phyloP scores from a whole-genome alignment of 495 filamentous ascomycete species.

The Polyplosphaeria fusca region DNA sequence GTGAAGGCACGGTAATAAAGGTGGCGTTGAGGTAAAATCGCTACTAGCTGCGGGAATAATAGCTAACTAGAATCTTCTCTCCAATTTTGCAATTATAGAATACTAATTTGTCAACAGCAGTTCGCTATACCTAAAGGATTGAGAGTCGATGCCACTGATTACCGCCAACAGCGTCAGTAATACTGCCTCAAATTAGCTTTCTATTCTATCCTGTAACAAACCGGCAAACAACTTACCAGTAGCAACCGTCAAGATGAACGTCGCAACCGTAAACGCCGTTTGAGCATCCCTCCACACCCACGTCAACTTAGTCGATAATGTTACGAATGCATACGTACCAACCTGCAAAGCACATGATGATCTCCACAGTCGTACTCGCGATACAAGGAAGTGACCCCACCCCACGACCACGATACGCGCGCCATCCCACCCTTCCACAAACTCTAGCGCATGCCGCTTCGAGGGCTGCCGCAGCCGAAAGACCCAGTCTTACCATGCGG shows the following conservation, averaged over 20 bases:
- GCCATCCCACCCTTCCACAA: not conserved
- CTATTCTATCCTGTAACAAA: not conserved
- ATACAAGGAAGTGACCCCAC: not conserved
- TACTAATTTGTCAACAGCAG: not conserved
- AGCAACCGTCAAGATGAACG: not conserved
- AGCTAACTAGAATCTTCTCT: not conserved
- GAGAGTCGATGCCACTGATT: not conserved
- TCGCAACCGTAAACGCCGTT: not conserved
- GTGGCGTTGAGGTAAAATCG: no score
- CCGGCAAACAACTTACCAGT: not conserved
- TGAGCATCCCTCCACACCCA: not conserved
- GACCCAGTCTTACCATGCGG: not conserved
- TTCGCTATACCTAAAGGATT: not conserved
- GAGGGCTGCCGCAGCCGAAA: not conserved
- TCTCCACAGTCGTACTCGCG: not conserved
- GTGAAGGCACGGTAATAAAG: no score
- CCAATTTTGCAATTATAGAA: not conserved
- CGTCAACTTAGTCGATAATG: no score
- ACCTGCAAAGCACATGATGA: no score
- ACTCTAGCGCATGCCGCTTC: not conserved
- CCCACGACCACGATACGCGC: not conserved
- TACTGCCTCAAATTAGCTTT: not conserved
- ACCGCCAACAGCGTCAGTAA: not conserved
- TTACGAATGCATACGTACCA: no score
- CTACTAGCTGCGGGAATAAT: no score